Conservation (phyloP, 2,329 filamentous ascomycete species). For the Scleromitrula shiraiana region DNA sequence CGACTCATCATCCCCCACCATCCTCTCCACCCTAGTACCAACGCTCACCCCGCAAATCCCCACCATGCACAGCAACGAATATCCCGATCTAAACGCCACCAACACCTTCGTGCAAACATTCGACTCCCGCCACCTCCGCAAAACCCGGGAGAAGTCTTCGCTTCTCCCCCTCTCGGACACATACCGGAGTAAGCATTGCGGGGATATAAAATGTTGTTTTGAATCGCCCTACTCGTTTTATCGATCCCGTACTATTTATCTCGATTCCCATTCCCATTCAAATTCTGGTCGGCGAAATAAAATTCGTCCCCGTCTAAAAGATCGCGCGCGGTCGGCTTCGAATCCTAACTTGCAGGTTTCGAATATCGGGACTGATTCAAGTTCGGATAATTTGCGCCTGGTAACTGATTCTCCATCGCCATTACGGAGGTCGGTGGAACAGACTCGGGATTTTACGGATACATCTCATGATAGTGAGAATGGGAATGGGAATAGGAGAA, state of each 20-base stretch:
- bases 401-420: background rate
- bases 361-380: too few relatives aligned
- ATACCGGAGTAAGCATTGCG: conserved; percentile 5
- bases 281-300: background rate
- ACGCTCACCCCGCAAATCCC: background rate
- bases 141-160: background rate
- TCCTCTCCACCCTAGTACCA: background rate
- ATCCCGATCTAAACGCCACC: background rate
- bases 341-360: background rate
- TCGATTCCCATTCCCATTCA: too few relatives aligned
- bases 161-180: background rate
- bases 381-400: background rate
- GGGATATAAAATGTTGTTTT: conserved; percentile 4
- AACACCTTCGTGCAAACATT: background rate
- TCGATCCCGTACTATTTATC: too few relatives aligned
- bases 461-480: too few relatives aligned
- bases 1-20: background rate
- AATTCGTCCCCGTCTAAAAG: too few relatives aligned
- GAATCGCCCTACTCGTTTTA: background rate
- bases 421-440: background rate
- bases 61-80: conserved; percentile 1
- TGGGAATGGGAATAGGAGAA: too few relatives aligned
- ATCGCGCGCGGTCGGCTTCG: background rate
- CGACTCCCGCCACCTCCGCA: background rate
- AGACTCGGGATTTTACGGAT: background rate